Evolutionary conservation across 371 early-diverging fungal species (phyloP).

Genomic region (Edhazardia aedis): DNA sequence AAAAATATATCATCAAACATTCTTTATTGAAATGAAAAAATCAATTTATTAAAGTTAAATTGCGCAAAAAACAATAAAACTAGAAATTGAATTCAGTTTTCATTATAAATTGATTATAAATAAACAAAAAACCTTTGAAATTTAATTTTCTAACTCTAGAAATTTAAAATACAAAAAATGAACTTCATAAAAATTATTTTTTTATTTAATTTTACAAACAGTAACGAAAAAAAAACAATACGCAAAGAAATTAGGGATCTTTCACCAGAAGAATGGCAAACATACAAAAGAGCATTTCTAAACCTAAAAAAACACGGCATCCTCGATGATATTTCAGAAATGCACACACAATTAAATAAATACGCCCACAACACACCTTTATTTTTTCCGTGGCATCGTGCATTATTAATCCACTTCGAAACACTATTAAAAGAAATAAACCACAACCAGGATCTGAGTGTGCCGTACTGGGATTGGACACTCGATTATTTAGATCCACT

Average conservation of each 20-base stretch:
- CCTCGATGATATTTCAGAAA: background rate
- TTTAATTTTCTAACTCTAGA: too few relatives aligned
- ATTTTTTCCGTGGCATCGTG: constrained; percentile 46
- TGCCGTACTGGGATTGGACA: constrained; percentile 51
- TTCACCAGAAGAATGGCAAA: background rate
- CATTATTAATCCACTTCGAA: constrained; percentile 35
- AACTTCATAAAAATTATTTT: too few relatives aligned
- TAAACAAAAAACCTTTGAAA: too few relatives aligned
- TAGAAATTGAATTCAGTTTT: too few relatives aligned
- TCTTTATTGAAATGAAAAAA: too few relatives aligned
- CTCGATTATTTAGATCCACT: constrained; percentile 20
- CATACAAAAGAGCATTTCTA: background rate
- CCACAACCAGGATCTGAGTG: constrained; percentile 40
- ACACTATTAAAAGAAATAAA: constrained; percentile 21
- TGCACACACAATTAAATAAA: background rate
- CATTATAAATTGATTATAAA: too few relatives aligned
- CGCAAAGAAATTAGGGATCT: background rate
- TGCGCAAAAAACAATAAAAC: too few relatives aligned
- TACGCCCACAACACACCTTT: constrained; percentile 11
- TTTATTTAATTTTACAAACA: too few relatives aligned
- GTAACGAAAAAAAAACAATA: background rate
- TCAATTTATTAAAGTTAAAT: too few relatives aligned
- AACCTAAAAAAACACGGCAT: background rate
- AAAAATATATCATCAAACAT: too few relatives aligned
- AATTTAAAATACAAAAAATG: too few relatives aligned